These are phyloP conservation scores for Hygrophila difformis DNA, from an alignment of 257 asterid genomes.

Conservation along the genomic window DNA sequence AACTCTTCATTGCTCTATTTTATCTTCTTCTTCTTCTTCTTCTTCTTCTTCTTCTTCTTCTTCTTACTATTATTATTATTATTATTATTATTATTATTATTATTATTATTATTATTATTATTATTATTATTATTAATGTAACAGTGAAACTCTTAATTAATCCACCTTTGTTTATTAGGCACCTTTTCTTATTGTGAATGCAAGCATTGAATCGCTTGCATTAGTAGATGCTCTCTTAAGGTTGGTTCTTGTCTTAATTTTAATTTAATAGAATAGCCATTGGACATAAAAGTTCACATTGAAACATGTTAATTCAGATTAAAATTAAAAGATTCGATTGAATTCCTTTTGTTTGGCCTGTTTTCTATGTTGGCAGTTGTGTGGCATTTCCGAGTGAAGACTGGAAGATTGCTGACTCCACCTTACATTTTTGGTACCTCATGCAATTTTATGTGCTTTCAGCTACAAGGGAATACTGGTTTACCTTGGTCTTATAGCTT, in stretches of 20 bases:
- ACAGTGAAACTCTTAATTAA: too few relatives aligned
- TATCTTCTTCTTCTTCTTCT: too few relatives aligned
- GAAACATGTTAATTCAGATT: neutral
- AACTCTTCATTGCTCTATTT: too few relatives aligned
- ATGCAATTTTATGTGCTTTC: constrained; percentile 9
- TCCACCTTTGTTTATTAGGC: constrained; percentile 53
- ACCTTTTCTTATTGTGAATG: constrained; percentile 62
- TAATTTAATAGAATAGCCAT: neutral
- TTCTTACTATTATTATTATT: too few relatives aligned
- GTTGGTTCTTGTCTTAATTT: constrained; percentile 34
- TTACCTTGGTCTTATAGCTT: constrained; percentile 9
- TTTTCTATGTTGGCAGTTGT: constrained; percentile 48
- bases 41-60: too few relatives aligned
- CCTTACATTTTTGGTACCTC: constrained; percentile 77
- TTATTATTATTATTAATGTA: too few relatives aligned
- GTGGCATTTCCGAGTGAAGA: constrained; percentile 72
- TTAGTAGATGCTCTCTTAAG: constrained; percentile 72
- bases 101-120: too few relatives aligned
- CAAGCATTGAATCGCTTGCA: constrained; percentile 61
- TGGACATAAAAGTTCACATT: constrained; percentile 5
- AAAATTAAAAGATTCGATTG: constrained; percentile 4
- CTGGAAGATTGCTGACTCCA: constrained; percentile 88
- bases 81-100: too few relatives aligned
- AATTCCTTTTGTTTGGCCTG: constrained; percentile 13
- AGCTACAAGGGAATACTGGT: constrained; percentile 1